Evolutionary conservation across 2,329 filamentous ascomycete species (phyloP).

Genomic region (Trichoderma breve): DNA sequence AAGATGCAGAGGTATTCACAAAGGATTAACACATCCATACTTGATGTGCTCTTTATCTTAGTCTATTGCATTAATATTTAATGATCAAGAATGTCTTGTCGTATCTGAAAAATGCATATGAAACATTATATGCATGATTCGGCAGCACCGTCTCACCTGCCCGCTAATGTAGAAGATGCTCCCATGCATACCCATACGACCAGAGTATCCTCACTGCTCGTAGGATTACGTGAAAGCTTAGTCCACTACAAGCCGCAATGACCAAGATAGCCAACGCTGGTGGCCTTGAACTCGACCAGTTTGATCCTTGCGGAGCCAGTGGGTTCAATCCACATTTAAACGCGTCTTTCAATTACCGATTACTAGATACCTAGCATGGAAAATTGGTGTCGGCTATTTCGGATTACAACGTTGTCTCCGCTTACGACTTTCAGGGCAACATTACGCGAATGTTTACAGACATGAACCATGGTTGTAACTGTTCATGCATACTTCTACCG

Average conservation of each 20-base stretch:
- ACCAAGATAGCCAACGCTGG: background rate
- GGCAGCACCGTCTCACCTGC: background rate
- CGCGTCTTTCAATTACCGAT: background rate
- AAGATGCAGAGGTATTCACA: slow-evolving; percentile 12
- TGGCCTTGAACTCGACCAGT: background rate
- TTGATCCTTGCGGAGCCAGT: background rate
- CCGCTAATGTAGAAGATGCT: background rate
- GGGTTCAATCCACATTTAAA: background rate
- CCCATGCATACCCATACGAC: background rate
- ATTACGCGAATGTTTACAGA: background rate
- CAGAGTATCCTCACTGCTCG: background rate
- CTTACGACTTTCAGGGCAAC: background rate
- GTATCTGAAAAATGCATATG: background rate
- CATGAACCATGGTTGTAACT: background rate
- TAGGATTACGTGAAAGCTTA: background rate
- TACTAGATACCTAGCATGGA: background rate
- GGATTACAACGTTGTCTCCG: background rate
- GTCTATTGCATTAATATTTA: background rate
- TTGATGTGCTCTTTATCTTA: background rate
- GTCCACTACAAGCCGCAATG: background rate
- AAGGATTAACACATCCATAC: background rate
- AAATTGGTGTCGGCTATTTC: background rate
- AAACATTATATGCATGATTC: background rate
- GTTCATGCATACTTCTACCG: background rate
- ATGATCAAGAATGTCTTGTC: too few species aligned